phyloP scores from a whole-genome alignment of 768 basidiomycete species.

The Suillus discolor region DNA sequence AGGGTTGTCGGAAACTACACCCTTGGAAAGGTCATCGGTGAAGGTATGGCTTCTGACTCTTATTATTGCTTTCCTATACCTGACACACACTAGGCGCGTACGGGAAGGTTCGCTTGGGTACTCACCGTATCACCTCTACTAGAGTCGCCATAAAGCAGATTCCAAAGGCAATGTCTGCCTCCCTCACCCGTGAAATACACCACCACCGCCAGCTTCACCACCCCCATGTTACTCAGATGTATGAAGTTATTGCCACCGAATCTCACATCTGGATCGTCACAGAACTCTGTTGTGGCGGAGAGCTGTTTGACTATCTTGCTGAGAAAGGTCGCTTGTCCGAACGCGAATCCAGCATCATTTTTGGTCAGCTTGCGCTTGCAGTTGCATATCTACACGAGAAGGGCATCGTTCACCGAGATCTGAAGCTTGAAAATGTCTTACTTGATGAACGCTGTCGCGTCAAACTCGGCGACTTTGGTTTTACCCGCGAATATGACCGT shows the following conservation, averaged over 20 bases:
- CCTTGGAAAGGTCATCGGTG: constrained; percentile 90
- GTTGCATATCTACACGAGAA: constrained; percentile 91
- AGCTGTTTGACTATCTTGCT: constrained; percentile 96
- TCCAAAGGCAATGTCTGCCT: constrained; percentile 88
- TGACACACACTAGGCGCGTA: constrained; percentile 69
- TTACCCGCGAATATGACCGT: constrained; percentile 88
- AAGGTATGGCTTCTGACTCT: constrained; percentile 58
- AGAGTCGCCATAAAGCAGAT: constrained; percentile 98
- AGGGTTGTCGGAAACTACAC: constrained; percentile 95
- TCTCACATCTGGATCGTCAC: constrained; percentile 95
- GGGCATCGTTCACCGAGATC: constrained; percentile 94
- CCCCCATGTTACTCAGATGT: constrained; percentile 93
- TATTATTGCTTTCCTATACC: constrained; percentile 8
- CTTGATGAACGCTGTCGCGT: constrained; percentile 89
- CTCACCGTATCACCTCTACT: constrained; percentile 88
- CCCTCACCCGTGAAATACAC: constrained; percentile 95
- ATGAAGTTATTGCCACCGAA: constrained; percentile 98
- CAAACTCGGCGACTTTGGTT: constrained; percentile 94
- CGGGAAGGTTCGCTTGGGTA: constrained; percentile 93
- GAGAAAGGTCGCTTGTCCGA: constrained; percentile 90
- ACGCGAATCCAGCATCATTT: constrained; percentile 82
- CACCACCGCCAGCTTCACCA: constrained; percentile 98
- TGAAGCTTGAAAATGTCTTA: constrained; percentile 95
- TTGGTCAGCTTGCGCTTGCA: constrained; percentile 94
- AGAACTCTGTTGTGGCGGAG: constrained; percentile 95